Evolutionary conservation across 331 rosid genomes (phyloP), one percentile per base, ranked within the genome.

Genomic region (Arachis monticola): DNA sequence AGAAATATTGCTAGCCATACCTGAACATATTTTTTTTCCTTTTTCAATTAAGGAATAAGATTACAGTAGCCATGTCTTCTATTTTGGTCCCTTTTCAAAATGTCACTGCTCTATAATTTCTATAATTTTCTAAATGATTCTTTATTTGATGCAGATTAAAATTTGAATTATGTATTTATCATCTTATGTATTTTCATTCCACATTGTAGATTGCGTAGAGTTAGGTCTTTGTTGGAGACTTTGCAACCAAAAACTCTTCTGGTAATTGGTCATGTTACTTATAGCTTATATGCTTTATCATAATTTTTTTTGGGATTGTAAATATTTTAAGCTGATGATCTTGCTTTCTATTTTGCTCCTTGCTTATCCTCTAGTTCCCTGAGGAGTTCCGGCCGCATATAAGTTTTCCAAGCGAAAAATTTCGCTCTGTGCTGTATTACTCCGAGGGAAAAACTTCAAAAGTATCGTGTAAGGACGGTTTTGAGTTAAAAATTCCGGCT

Each of bases 191-290:
- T 79, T 66, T 65, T 51, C 30, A 40, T 87, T 32, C 67, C 30
- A 32, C 53, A 77, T 58, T 81, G 78, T 67, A 91, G 98, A 88
- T 70, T 83, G 85, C 78, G 10, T 47, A 87, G 87, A 63, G 77
- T 91, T 80, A 74, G 72, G 57, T 87, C 90, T 11, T 82, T 90
- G 83, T 76, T 90, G 63, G 81, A 72, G 82, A 71, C 76, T 55
- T 69, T 91, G 87, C 89, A 79, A 77, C 89, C 98, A 58, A 90
- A 90, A 84, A 73, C 77, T 62, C 79, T 82, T 64, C 73, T 88
- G 95, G 98, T 93, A 85, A 55, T 81, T 47, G 22, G 63, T 27
- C 70, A 59, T 13, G 17, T 74, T 13, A 41, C 27, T 72, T 52
- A 38, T 17, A 8, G 38, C 46, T 45, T 13, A 60, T 13, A 17